These are phyloP conservation scores for Thraustotheca clavata DNA, from an alignment of 352 stramenopile genomes.

Conservation along the genomic window DNA sequence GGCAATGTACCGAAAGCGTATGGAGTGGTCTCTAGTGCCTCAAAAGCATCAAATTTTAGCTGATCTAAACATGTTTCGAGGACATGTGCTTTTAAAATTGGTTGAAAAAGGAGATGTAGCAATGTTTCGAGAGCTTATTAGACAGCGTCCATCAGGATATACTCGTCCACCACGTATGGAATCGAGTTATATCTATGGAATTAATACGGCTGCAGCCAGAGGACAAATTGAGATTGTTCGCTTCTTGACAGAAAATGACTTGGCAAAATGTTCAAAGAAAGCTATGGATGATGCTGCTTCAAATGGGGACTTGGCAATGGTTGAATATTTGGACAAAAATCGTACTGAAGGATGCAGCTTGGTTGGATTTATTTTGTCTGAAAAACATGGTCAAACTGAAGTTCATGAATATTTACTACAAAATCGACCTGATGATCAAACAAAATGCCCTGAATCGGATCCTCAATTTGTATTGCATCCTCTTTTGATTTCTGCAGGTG, in stretches of 20 bases:
- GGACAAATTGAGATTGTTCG: not conserved
- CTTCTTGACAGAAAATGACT: not conserved
- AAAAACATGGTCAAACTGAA: conserved; percentile 4
- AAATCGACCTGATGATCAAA: not conserved
- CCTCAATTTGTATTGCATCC: not conserved
- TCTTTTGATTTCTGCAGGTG: not conserved
- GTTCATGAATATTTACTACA: not conserved
- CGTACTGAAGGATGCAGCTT: not conserved
- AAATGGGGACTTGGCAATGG: conserved; percentile 2
- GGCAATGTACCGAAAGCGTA: not conserved
- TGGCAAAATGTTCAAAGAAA: conserved; percentile 2
- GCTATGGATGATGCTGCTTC: conserved; percentile 4
- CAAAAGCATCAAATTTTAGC: not conserved
- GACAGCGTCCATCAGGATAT: not conserved
- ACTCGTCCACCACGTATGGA: not conserved
- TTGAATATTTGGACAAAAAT: conserved; percentile 2
- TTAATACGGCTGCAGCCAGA: not conserved
- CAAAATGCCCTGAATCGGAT: not conserved
- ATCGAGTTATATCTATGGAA: not conserved
- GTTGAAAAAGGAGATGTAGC: conserved; percentile 2
- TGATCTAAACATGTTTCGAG: not conserved
- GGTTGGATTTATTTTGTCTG: not conserved
- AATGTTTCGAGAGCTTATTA: not conserved
- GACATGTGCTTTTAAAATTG: not conserved
- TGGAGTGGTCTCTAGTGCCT: not conserved